Evolutionary conservation across 1,139 yeast species (phyloP).

Genomic region (Kurtzmaniella quercitrusa): DNA sequence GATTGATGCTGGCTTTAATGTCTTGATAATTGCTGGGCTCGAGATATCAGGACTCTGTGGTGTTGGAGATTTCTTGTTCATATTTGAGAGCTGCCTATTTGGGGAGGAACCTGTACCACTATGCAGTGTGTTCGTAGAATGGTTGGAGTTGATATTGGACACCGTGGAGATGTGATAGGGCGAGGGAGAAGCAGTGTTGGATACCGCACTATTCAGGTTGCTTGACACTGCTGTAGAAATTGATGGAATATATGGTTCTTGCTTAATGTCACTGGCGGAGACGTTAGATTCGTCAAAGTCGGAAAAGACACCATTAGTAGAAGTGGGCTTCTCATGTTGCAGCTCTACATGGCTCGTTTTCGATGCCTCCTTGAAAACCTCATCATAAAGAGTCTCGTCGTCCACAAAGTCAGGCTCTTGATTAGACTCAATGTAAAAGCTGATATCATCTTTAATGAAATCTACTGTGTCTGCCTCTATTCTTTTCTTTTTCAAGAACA

Average conservation of each 20-base stretch:
- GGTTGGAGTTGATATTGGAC: not conserved
- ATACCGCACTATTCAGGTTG: not conserved
- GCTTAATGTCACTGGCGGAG: not conserved
- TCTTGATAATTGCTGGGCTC: conserved; percentile 37
- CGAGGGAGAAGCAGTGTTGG: not conserved
- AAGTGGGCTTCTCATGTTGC: not conserved
- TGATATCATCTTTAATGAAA: conserved; percentile 40
- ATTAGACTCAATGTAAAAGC: conserved; percentile 33
- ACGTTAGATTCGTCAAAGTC: not conserved
- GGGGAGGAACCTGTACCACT: not conserved
- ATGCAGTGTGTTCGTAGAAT: not conserved
- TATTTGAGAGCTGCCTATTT: not conserved
- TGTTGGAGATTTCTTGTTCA: not conserved
- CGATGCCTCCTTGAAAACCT: conserved; percentile 29
- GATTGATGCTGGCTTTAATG: conserved; percentile 64
- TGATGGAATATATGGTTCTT: not conserved
- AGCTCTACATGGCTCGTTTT: conserved; percentile 5
- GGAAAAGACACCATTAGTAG: conserved; percentile 3
- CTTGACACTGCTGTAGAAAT: not conserved
- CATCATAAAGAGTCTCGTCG: conserved; percentile 42
- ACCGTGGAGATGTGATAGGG: not conserved
- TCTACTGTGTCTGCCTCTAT: conserved; percentile 32
- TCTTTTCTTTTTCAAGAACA: conserved; percentile 26
- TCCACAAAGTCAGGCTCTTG: conserved; percentile 39
- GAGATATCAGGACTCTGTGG: conserved; percentile 21